These are phyloP conservation scores for Xylaria intraflava DNA, from an alignment of 495 filamentous ascomycete species.

Conservation along the genomic window DNA sequence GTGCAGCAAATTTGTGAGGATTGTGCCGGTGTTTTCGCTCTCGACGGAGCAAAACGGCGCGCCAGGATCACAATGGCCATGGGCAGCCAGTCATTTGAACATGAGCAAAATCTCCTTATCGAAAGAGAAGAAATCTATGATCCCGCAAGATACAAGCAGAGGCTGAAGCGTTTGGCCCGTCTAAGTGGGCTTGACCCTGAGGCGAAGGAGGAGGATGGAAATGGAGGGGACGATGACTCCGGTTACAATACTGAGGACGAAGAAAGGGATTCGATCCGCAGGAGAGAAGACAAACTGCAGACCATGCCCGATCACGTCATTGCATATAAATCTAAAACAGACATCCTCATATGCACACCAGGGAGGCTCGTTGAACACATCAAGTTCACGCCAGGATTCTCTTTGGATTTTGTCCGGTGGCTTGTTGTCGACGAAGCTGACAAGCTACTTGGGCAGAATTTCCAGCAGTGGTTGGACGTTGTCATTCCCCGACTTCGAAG, in stretches of 20 bases:
- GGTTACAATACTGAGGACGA: conserved; percentile 27
- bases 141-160: conserved; percentile 25
- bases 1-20: conserved; percentile 65
- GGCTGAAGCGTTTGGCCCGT: conserved; percentile 11
- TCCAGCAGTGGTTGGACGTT: conserved; percentile 80
- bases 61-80: conserved; percentile 75
- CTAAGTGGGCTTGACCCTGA: not conserved
- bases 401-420: conserved; percentile 68
- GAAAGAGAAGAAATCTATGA: conserved; percentile 47
- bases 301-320: conserved; percentile 56
- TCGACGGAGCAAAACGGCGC: conserved; percentile 45
- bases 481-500: conserved; percentile 60
- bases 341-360: conserved; percentile 88
- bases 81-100: conserved; percentile 66
- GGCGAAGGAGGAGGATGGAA: conserved; percentile 8
- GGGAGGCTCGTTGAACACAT: conserved; percentile 90
- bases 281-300: conserved; percentile 24
- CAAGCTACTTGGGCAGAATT: conserved; percentile 81
- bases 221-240: conserved; percentile 11
- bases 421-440: conserved; percentile 92
- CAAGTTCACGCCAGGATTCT: conserved; percentile 73
- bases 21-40: conserved; percentile 45
- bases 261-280: conserved; percentile 20
- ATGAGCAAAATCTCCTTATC: conserved; percentile 66
- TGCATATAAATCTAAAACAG: conserved; percentile 60